Evolutionary conservation across 352 stramenopile species (phyloP).

Genomic region (Phytophthora macrochlamydospora): DNA sequence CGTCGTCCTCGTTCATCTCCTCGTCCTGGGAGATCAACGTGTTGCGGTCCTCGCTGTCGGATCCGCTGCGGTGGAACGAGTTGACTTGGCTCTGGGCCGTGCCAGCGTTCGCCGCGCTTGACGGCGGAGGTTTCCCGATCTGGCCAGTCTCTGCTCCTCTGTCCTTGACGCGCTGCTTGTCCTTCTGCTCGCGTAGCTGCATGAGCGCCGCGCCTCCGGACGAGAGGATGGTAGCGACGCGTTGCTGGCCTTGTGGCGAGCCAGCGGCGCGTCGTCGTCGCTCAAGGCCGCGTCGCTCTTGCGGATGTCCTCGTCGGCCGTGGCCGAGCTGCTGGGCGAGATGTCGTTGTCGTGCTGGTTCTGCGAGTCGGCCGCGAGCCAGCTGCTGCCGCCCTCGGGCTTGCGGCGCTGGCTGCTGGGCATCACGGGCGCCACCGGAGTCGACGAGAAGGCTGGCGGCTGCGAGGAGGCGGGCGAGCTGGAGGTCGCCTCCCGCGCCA

Average conservation of each 20-base stretch:
- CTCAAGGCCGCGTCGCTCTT: background rate
- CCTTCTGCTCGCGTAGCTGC: constrained; percentile 15
- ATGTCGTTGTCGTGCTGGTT: constrained; percentile 16
- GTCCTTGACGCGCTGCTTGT: background rate
- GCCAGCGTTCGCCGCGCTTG: constrained; percentile 1
- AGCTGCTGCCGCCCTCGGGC: constrained; percentile 14
- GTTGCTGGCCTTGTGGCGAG: background rate
- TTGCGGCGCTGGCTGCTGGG: constrained; percentile 30
- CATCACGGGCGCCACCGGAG: constrained; percentile 40
- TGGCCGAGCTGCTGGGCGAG: constrained; percentile 27
- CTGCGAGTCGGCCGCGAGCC: constrained; percentile 3
- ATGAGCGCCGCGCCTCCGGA: constrained; percentile 47
- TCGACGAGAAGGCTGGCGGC: constrained; percentile 41
- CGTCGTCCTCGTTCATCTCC: constrained; percentile 30
- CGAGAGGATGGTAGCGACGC: constrained; percentile 51
- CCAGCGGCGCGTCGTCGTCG: background rate
- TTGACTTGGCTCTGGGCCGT: background rate
- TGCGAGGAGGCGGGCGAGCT: background rate
- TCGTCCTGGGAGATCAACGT: constrained; percentile 18
- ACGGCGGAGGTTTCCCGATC: background rate
- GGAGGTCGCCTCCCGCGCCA: background rate
- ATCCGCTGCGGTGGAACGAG: constrained; percentile 30
- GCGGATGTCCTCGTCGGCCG: constrained; percentile 37
- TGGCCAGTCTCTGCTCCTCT: background rate
- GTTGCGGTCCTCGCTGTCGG: constrained; percentile 21